Evolutionary conservation across 2,329 filamentous ascomycete species (phyloP).

Genomic region (Fusarium protoensiforme): DNA sequence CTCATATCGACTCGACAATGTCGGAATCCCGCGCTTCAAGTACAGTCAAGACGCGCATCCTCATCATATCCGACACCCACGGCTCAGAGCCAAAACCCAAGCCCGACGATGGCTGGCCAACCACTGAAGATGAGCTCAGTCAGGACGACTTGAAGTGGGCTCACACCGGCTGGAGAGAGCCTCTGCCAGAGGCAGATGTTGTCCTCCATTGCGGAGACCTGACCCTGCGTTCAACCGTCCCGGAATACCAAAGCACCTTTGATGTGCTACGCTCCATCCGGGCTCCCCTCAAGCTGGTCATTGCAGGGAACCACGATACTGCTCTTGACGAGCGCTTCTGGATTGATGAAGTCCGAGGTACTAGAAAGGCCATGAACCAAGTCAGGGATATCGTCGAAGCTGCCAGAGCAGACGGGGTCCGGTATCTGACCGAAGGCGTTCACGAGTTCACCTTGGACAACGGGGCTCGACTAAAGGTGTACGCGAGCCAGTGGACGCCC

Average conservation of each 20-base stretch:
- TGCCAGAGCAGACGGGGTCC: constrained; percentile 53
- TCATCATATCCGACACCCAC: constrained; percentile 55
- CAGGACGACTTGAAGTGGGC: constrained; percentile 14
- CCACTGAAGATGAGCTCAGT: constrained; percentile 41
- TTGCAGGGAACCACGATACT: constrained; percentile 67
- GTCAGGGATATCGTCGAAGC: constrained; percentile 52
- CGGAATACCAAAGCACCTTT: constrained; percentile 55
- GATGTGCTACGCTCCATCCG: constrained; percentile 54
- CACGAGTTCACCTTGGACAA: constrained; percentile 60
- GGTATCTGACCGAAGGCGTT: constrained; percentile 60
- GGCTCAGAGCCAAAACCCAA: constrained; percentile 35
- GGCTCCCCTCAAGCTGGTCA: constrained; percentile 64
- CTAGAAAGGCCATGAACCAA: constrained; percentile 45
- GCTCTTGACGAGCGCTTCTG: constrained; percentile 49
- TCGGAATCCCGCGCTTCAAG: background rate
- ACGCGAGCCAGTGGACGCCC: constrained; percentile 65
- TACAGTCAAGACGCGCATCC: constrained; percentile 49
- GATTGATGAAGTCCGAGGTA: constrained; percentile 4
- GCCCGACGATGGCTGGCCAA: constrained; percentile 1
- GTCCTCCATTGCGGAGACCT: constrained; percentile 65
- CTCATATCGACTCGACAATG: constrained; percentile 8
- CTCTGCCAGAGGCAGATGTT: constrained; percentile 56
- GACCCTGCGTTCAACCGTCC: constrained; percentile 53
- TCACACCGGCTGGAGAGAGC: constrained; percentile 45
- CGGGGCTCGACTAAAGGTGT: constrained; percentile 60